Evolutionary conservation across 148 eudicot genomes (phyloP).

Genomic region (Nepenthes mirabilis): DNA sequence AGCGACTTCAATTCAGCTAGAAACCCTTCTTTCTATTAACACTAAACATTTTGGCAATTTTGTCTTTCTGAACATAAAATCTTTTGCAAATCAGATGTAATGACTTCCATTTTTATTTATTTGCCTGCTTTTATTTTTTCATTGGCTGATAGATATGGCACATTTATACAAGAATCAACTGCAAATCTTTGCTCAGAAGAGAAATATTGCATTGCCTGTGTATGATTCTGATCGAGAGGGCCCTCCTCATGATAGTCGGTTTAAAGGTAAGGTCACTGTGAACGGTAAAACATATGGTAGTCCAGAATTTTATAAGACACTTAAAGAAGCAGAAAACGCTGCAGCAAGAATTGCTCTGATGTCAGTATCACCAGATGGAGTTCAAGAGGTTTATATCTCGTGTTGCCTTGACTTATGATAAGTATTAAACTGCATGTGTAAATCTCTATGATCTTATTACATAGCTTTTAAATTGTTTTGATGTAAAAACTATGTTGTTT

Average conservation of each 20-base stretch:
- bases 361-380: constrained; percentile 24
- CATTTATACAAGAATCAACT: constrained; percentile 57
- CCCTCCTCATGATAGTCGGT: constrained; percentile 59
- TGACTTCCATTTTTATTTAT: not conserved
- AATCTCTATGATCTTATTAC: not conserved
- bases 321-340: constrained; percentile 77
- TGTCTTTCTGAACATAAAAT: no score
- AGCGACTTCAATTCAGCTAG: no score
- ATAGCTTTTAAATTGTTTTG: not conserved
- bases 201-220: constrained; percentile 33
- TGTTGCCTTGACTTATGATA: not conserved
- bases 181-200: constrained; percentile 61
- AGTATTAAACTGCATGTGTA: not conserved
- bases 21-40: no score
- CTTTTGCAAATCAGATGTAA: no score
- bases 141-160: constrained; percentile 26
- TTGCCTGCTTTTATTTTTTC: not conserved
- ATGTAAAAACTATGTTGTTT: not conserved
- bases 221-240: constrained; percentile 60
- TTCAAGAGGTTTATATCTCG: constrained; percentile 40
- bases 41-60: no score
- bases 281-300: constrained; percentile 41
- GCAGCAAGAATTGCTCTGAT: constrained; percentile 66
- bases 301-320: constrained; percentile 27
- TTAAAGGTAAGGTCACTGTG: constrained; percentile 44